Conservation (phyloP, 2,329 filamentous ascomycete species). For the Colletotrichum sp. region DNA sequence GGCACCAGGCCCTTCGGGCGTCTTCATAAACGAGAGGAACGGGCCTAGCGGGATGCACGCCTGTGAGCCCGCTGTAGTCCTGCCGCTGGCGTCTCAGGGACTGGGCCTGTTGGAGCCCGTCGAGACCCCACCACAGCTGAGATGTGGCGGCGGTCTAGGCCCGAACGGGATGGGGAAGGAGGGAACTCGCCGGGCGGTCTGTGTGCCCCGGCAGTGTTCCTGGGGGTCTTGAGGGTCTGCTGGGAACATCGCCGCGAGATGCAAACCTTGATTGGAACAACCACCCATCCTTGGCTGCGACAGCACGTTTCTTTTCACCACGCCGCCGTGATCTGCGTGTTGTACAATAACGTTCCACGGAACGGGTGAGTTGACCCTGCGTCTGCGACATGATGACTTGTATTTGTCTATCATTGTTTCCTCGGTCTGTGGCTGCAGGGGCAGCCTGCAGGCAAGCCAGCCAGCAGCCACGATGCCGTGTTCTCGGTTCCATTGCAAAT, state of each 20-base stretch:
- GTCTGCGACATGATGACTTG: neutral
- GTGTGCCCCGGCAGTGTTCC: neutral
- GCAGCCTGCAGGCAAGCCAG: neutral
- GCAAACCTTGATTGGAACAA: neutral
- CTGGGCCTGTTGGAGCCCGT: neutral
- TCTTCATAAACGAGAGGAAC: neutral
- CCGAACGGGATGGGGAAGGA: neutral
- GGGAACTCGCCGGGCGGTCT: neutral
- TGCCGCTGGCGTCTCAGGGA: neutral
- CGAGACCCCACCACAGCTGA: neutral
- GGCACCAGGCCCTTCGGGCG: neutral
- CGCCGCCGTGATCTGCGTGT: neutral
- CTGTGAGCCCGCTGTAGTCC: neutral
- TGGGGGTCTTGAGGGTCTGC: neutral
- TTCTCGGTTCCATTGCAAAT: neutral
- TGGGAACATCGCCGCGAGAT: neutral
- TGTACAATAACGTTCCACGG: neutral
- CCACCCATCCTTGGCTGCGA: neutral
- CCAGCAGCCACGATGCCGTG: neutral
- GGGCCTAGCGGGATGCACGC: neutral
- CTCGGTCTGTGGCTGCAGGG: neutral
- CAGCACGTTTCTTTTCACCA: neutral
- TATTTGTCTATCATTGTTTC: neutral
- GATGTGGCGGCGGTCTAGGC: neutral
- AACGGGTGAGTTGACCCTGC: neutral